Evolutionary conservation across 2,329 filamentous ascomycete species (phyloP).

Genomic region (Xylaria sp.): DNA sequence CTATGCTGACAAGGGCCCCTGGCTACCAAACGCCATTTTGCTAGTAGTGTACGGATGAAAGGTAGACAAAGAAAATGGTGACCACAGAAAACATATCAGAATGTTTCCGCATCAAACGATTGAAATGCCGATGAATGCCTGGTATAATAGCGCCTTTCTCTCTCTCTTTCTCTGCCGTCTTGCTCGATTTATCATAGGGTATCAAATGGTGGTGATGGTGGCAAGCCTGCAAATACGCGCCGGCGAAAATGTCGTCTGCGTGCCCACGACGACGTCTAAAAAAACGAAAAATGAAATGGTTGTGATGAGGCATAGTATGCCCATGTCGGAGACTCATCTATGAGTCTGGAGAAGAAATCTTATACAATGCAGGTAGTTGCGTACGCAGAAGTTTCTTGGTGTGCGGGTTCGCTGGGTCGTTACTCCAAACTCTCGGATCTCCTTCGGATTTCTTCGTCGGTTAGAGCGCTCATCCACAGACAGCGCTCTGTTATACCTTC

Average conservation of each 20-base stretch:
- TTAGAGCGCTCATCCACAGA: conserved; percentile 76
- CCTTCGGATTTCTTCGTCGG: conserved; percentile 65
- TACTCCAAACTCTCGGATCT: conserved; percentile 47
- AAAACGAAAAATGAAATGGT: conserved; percentile 10
- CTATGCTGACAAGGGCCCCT: conserved; percentile 4
- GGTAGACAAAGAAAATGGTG: not conserved
- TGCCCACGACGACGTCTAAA: conserved; percentile 22
- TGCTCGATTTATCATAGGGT: conserved; percentile 25
- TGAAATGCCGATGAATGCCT: conserved; percentile 11
- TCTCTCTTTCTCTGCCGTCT: conserved; percentile 5
- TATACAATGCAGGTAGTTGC: conserved; percentile 21
- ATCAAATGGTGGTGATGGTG: conserved; percentile 21
- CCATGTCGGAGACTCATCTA: conserved; percentile 9
- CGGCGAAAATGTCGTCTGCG: conserved; percentile 16
- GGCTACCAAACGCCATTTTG: not conserved
- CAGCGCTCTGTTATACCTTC: conserved; percentile 74
- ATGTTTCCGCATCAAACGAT: conserved; percentile 1
- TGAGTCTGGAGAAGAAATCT: conserved; percentile 15
- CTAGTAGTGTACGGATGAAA: conserved; percentile 7
- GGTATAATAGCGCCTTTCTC: conserved; percentile 7
- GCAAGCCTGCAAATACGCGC: conserved; percentile 20
- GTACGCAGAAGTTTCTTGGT: not conserved
- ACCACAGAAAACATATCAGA: not conserved
- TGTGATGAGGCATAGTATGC: conserved; percentile 21
- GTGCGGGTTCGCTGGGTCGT: not conserved